Base-by-base conservation (phyloP, 1,139 yeast species). In the Wickerhamomyces sp. region DNA sequence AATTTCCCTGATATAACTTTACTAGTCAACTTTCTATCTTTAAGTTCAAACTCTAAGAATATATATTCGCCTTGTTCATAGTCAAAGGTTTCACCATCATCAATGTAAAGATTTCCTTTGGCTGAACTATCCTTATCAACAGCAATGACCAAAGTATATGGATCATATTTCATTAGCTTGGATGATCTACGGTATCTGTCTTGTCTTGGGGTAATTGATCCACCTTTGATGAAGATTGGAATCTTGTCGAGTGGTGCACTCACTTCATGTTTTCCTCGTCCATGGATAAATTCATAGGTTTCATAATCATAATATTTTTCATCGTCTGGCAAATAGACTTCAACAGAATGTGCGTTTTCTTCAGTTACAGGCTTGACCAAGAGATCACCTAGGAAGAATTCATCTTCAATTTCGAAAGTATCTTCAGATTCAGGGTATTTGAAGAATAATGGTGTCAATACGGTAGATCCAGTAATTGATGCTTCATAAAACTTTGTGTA, bases 311-410 rank as follows among this genome's bases (percentile, higher is more conserved):
- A 84, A 63, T 84, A 90, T 4, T 72, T 57, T 53, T 76, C 78
- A 27, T 72, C 71, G 47, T 81, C 86, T 0, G 98, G 96, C 36
- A 93, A 61, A 46, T 75, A 73, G 26, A 91, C 66, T 0, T 68
- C 62, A 2, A 77, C 74, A 0, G 63, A 48, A 0, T 60, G 56
- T 2, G 75, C 76, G 8, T 71, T 78, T 53, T 80, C 80, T 4
- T 74, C 76, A 4, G 87, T 80, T 1, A 93, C 81, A 5, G 99
- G 99, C 59, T 85, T 87, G 2, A 86, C 90, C 51, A 93, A 62
- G 27, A 93, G 62, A 0, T 94, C 95, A 15, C 95, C 96, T 31
- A 93, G 55, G 59, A 79, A 87, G 64, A 91, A 93, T 62, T 90
- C 84, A 66, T 93, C 94, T 51, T 93, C 97, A 43, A 90, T 72